Conservation (phyloP, 2,329 filamentous ascomycete species). For the Paecilomyces formosus region DNA sequence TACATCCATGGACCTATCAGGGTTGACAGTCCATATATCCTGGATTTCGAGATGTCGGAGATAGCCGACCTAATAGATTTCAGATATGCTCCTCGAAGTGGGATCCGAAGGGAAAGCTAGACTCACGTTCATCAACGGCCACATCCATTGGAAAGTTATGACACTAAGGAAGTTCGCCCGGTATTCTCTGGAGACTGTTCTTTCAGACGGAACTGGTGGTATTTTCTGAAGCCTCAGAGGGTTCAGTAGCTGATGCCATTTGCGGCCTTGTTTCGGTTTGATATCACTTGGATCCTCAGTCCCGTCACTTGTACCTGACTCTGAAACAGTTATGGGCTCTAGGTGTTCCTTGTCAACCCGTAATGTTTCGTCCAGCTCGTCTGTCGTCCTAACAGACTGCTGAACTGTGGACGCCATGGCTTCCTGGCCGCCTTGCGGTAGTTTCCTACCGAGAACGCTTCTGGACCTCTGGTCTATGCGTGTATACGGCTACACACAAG, state of each 20-base stretch:
- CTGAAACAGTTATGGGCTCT: slow-evolving; percentile 1
- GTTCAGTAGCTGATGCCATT: slow-evolving; percentile 36
- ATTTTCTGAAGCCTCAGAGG: slow-evolving; percentile 39
- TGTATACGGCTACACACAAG: not conserved
- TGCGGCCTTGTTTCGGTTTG: slow-evolving; percentile 11
- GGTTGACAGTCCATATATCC: slow-evolving; percentile 87
- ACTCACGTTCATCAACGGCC: slow-evolving; percentile 70
- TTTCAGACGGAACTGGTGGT: slow-evolving; percentile 50
- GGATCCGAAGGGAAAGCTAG: not conserved
- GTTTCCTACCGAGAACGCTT: not conserved
- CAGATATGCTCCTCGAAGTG: slow-evolving; percentile 6
- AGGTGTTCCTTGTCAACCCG: slow-evolving; percentile 6
- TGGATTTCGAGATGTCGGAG: slow-evolving; percentile 72
- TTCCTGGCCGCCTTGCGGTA: not conserved
- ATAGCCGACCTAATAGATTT: slow-evolving; percentile 61
- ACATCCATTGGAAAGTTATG: slow-evolving; percentile 85
- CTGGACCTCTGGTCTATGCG: not conserved
- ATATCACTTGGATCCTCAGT: slow-evolving; percentile 5
- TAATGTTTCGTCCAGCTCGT: not conserved
- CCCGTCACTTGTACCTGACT: slow-evolving; percentile 4
- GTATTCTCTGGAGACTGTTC: slow-evolving; percentile 59
- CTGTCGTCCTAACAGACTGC: not conserved
- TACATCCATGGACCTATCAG: slow-evolving; percentile 62
- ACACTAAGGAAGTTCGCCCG: slow-evolving; percentile 65
- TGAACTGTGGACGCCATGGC: not conserved